Evolutionary conservation across 73 alveolate genomes (phyloP).

Genomic region (Symbiodinium pilosum): DNA sequence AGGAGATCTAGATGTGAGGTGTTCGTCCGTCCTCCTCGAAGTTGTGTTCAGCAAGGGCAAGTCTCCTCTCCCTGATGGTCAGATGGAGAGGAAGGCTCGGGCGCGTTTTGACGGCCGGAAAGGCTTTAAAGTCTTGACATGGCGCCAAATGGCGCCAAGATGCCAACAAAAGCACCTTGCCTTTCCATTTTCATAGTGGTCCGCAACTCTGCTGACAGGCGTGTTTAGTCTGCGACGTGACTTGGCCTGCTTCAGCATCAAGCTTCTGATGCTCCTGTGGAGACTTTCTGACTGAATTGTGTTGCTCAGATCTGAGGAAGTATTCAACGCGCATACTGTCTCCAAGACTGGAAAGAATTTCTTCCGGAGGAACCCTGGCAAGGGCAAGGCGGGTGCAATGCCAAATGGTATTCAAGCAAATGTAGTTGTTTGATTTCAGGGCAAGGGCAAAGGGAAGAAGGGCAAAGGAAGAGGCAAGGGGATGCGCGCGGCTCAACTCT

Average conservation of each 20-base stretch:
- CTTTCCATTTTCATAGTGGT: not conserved
- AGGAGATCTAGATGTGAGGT: slow-evolving; percentile 19
- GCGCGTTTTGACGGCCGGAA: too few relatives aligned
- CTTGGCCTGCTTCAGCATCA: not conserved
- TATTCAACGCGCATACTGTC: slow-evolving; percentile 74
- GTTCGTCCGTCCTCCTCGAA: slow-evolving; percentile 61
- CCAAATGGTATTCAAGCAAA: not conserved
- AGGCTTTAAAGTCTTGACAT: too few relatives aligned
- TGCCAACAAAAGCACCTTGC: too few relatives aligned
- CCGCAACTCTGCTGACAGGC: not conserved
- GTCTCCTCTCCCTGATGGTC: slow-evolving; percentile 75
- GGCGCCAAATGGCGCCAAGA: too few relatives aligned
- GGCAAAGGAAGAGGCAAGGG: slow-evolving; percentile 75
- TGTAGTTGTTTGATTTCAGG: not conserved
- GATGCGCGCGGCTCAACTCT: slow-evolving; percentile 1
- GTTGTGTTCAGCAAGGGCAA: slow-evolving; percentile 84
- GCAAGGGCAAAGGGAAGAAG: slow-evolving; percentile 70
- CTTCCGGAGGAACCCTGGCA: slow-evolving; percentile 62
- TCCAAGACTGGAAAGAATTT: slow-evolving; percentile 78
- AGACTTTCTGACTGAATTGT: not conserved
- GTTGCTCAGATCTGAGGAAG: slow-evolving; percentile 14
- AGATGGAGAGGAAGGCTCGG: slow-evolving; percentile 35
- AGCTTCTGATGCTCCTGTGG: not conserved
- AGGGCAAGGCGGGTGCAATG: slow-evolving; percentile 78
- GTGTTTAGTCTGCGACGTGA: slow-evolving; percentile 71